These are phyloP conservation scores for Triticum monococcum DNA, from an alignment of 176 grass and related monocot species.

Conservation along the genomic window DNA sequence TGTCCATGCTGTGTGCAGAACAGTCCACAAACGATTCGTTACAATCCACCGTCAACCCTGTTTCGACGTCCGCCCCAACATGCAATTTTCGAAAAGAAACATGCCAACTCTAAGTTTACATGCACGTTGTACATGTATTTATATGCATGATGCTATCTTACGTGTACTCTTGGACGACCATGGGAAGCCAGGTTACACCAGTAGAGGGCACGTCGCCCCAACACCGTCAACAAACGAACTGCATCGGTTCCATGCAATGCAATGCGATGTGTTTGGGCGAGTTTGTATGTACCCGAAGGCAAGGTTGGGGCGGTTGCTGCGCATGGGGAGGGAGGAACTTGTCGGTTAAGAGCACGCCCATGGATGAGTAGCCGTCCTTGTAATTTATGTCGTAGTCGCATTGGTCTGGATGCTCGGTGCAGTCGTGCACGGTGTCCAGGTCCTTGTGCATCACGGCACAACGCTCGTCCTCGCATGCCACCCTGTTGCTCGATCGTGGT, in stretches of 20 bases:
- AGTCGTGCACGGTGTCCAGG: constrained; percentile 46
- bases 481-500: constrained; percentile 27
- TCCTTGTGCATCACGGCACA: not conserved
- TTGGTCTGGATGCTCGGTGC: constrained; percentile 29
- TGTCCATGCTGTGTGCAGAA: no score
- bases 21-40: no score
- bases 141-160: not conserved
- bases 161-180: not conserved
- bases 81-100: not conserved
- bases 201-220: constrained; percentile 27
- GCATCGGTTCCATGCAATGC: not conserved
- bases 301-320: constrained; percentile 40
- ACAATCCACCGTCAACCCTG: no score
- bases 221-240: no score
- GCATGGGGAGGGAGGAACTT: constrained; percentile 41
- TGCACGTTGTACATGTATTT: no score
- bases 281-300: constrained; percentile 52
- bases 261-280: not conserved
- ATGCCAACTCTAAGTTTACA: not conserved
- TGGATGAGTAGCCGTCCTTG: constrained; percentile 46
- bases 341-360: constrained; percentile 62
- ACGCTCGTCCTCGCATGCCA: constrained; percentile 35
- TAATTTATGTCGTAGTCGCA: constrained; percentile 72
- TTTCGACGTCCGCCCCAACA: no score
- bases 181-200: not conserved